These are phyloP conservation scores for Aphanomyces cochlioides DNA, from an alignment of 352 stramenopile species.

Conservation along the genomic window DNA sequence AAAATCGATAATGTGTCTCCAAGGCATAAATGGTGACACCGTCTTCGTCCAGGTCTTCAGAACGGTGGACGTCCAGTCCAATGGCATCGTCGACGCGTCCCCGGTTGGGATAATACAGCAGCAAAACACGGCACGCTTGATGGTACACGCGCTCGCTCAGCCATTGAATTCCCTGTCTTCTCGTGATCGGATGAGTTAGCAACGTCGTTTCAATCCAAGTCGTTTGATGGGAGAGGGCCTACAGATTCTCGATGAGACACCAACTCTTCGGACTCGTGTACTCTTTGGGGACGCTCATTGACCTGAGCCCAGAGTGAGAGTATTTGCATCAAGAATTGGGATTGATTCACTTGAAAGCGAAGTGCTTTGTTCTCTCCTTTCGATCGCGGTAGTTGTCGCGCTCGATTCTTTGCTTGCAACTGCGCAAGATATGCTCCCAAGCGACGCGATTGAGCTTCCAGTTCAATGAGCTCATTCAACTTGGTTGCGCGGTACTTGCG, in stretches of 20 bases:
- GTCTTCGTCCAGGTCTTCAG: background rate
- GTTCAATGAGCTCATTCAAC: no score
- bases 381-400: no score
- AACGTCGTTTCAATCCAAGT: constrained; percentile 3
- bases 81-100: background rate
- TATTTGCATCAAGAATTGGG: no score
- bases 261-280: no score
- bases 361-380: no score
- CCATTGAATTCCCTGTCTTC: background rate
- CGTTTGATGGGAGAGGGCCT: background rate
- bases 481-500: no score
- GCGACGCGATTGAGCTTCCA: no score
- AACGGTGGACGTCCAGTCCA: background rate
- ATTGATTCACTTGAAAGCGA: no score
- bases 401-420: no score
- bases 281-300: no score
- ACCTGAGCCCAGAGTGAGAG: no score
- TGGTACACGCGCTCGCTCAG: background rate
- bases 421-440: no score
- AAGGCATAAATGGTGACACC: background rate
- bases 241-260: background rate
- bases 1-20: background rate
- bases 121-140: background rate
- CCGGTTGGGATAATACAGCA: background rate
- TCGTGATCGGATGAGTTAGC: background rate